Evolutionary conservation across 2,329 filamentous ascomycete species (phyloP), one percentile per base, ranked within the genome.

Genomic region (Metarhizium brunneum): DNA sequence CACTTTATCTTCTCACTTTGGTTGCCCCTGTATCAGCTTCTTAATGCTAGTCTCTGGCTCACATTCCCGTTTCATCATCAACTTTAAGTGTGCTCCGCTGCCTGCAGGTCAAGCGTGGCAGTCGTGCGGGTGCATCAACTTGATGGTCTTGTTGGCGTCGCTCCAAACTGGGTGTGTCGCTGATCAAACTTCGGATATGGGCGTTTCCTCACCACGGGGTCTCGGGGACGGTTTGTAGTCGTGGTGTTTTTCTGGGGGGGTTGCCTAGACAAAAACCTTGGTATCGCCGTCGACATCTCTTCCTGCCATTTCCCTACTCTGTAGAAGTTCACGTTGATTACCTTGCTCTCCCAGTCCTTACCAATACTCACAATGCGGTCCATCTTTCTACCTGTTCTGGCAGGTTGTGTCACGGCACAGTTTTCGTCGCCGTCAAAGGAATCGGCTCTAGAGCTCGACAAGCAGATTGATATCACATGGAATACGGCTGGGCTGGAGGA

Each of bases 381-480:
- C 4, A 43, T n/a, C 16, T 10, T 38, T 4, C 42, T 35, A n/a
- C 40, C 52, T 20, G 25, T 32, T n/a, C n/a, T 57, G 20, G 42
- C 52, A 25, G 43, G 43, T 3, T 25, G 30, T n/a, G 43, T 30
- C 5, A 14, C 32, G 2, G 52, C 38, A 18, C 55, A 57, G 35
- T 57, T 57, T 30, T 45, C 42, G 25, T 54, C 36, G 5, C 55
- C 55, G 18, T 11, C 43, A 7, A 43, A 35, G 52, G 35, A 38
- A 14, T 47, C 49, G 2, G 10, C 42, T 13, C 8, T 56, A 36
- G 47, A 53, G 18, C n/a, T 59, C 7, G 58, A 57, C 38, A 43
- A 60, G 49, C 52, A 54, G 13, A 57, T 62, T 40, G 47, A 59
- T 40, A 60, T 64, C 50, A 55, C 54, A 25, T 63, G 62, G 61